Conservation (phyloP, 208 protist genomes). For the Acanthamoeba healyi region DNA sequence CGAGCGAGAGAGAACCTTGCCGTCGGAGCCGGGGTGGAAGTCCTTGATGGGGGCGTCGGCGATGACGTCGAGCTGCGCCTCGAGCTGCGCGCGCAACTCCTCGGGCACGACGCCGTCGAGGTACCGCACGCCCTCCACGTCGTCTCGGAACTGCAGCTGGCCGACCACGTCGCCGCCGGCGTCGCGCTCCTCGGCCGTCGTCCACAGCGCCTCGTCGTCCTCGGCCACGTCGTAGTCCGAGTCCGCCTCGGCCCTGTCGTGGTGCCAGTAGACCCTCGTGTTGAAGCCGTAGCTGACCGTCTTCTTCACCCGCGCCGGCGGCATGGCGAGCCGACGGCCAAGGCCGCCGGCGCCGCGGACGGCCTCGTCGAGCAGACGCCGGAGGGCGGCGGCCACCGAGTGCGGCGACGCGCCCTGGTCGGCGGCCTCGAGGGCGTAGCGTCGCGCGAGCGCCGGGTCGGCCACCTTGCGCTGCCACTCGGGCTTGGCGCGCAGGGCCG, state of each 20-base stretch:
- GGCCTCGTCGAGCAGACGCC: not conserved
- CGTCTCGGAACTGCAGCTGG: not conserved
- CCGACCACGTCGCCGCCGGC: too few relatives aligned
- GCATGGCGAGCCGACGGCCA: not conserved
- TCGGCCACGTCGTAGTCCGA: not conserved
- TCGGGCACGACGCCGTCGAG: slow-evolving; percentile 29
- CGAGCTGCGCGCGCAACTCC: not conserved
- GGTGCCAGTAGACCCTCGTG: not conserved
- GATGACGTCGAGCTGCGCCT: slow-evolving; percentile 35
- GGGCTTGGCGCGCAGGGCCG: not conserved
- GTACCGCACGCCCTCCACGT: not conserved
- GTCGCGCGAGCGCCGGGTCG: not conserved
- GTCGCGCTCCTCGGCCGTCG: not conserved
- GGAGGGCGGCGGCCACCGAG: not conserved
- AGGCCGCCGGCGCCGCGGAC: not conserved
- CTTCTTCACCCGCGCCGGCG: not conserved
- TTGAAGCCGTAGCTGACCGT: not conserved
- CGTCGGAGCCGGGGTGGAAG: not conserved
- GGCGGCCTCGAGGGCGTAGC: not conserved
- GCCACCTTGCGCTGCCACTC: slow-evolving; percentile 39
- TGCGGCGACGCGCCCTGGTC: not conserved
- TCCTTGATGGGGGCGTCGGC: not conserved
- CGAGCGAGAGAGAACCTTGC: not conserved
- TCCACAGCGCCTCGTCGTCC: not conserved
- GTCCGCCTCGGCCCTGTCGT: not conserved